These are phyloP conservation scores for Phytophthora litchii DNA, from an alignment of 352 stramenopile species.

Conservation along the genomic window DNA sequence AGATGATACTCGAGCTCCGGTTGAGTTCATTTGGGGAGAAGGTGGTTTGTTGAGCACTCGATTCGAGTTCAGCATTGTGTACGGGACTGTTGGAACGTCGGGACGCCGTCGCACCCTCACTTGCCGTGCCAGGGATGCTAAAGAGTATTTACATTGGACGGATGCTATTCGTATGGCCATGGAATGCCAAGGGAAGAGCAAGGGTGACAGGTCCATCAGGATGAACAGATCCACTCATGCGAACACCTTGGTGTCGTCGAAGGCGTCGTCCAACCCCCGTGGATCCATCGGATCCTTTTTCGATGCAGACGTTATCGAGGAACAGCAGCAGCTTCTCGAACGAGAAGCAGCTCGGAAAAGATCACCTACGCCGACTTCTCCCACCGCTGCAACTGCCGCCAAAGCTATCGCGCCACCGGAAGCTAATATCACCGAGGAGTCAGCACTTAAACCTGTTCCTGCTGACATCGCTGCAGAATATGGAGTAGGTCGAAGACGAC, in stretches of 20 bases:
- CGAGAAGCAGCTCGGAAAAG: slow-evolving; percentile 16
- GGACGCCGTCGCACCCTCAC: slow-evolving; percentile 27
- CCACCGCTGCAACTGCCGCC: slow-evolving; percentile 21
- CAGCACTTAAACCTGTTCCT: slow-evolving; percentile 32
- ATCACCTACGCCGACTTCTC: slow-evolving; percentile 19
- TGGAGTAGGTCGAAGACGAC: slow-evolving; percentile 12
- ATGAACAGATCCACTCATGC: slow-evolving; percentile 17
- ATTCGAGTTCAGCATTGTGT: slow-evolving; percentile 43
- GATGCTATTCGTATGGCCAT: slow-evolving; percentile 26
- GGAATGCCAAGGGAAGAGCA: slow-evolving; percentile 26
- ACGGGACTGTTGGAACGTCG: slow-evolving; percentile 15
- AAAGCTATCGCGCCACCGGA: slow-evolving; percentile 20
- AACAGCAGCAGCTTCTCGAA: slow-evolving; percentile 29
- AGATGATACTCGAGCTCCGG: slow-evolving; percentile 18
- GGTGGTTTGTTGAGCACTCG: slow-evolving; percentile 32
- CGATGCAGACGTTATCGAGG: slow-evolving; percentile 15
- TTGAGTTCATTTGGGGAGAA: slow-evolving; percentile 30
- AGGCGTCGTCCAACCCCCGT: slow-evolving; percentile 22
- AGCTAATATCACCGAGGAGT: slow-evolving; percentile 19
- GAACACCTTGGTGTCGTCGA: slow-evolving; percentile 24
- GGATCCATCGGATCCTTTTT: slow-evolving; percentile 20
- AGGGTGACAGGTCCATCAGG: slow-evolving; percentile 7
- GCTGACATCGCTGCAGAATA: slow-evolving; percentile 30
- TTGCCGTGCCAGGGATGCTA: slow-evolving; percentile 34
- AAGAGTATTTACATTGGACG: slow-evolving; percentile 43